Conservation (phyloP, 176 grass and related monocot species). For the Pontederia crassipes region DNA sequence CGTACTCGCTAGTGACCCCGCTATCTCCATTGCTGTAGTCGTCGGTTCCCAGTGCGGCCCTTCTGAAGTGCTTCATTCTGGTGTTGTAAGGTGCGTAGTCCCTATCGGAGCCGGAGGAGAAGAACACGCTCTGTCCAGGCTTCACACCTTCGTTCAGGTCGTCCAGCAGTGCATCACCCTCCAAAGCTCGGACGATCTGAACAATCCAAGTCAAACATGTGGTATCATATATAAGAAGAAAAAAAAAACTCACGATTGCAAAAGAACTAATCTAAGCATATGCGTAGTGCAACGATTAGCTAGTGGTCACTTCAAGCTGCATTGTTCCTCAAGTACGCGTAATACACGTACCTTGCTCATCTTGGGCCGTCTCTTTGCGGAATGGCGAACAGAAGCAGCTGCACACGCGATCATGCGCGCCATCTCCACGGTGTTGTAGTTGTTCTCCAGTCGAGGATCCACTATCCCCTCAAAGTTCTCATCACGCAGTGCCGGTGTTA, state of each 20-base stretch:
- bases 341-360: constrained; percentile 61
- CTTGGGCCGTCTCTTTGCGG: constrained; percentile 73
- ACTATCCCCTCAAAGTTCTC: constrained; percentile 45
- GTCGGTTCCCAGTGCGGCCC: neutral
- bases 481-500: constrained; percentile 34
- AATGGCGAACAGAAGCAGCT: constrained; percentile 78
- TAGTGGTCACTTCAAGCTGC: neutral
- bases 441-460: constrained; percentile 51
- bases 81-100: constrained; percentile 21
- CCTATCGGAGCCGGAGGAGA: constrained; percentile 32
- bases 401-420: constrained; percentile 71
- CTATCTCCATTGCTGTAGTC: neutral
- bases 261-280: too few species aligned
- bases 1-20: constrained; percentile 3
- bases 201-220: neutral
- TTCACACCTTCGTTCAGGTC: constrained; percentile 74
- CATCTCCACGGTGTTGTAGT: constrained; percentile 46
- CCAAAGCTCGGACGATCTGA: constrained; percentile 73
- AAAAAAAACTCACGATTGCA: neutral
- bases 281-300: neutral
- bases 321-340: too few species aligned
- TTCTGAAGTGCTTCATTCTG: neutral
- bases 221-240: neutral
- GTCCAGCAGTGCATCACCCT: constrained; percentile 72
- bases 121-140: constrained; percentile 56